Percentiles rank a stretch among this genome's conserved stretches.
phyloP scores from a whole-genome alignment of 805 yeast genomes.

The Candida coleopterorum region DNA sequence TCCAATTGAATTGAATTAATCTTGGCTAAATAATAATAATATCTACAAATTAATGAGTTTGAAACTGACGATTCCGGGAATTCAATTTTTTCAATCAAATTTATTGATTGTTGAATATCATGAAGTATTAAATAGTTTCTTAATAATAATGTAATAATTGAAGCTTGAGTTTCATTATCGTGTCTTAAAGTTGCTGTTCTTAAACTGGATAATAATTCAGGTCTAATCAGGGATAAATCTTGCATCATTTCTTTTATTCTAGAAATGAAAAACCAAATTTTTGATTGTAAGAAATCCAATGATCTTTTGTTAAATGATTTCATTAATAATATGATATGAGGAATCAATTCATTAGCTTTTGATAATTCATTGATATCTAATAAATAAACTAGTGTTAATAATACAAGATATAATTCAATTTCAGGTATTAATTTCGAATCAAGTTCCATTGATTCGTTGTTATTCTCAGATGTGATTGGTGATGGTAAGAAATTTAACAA shows the following conservation, averaged over 20 bases:
- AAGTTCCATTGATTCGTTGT: slow-evolving; percentile 30
- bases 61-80: slow-evolving; percentile 76
- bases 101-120: slow-evolving; percentile 83
- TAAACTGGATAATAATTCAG: slow-evolving; percentile 65
- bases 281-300: slow-evolving; percentile 81
- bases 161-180: slow-evolving; percentile 87
- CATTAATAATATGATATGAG: slow-evolving; percentile 47
- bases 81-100: slow-evolving; percentile 80
- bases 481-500: slow-evolving; percentile 31
- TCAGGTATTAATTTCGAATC: slow-evolving; percentile 55
- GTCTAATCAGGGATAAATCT: slow-evolving; percentile 56
- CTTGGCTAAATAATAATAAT: slow-evolving; percentile 85
- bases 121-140: slow-evolving; percentile 75
- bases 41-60: slow-evolving; percentile 86
- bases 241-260: slow-evolving; percentile 65
- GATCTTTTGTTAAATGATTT: slow-evolving; percentile 72
- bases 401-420: slow-evolving; percentile 70
- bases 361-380: slow-evolving; percentile 55
- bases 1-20: slow-evolving; percentile 89
- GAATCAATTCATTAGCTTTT: slow-evolving; percentile 51
- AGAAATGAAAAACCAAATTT: slow-evolving; percentile 86
- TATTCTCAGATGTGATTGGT: slow-evolving; percentile 6
- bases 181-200: slow-evolving; percentile 90
- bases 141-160: slow-evolving; percentile 76
- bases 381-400: slow-evolving; percentile 71